Base-by-base conservation (phyloP, 805 yeast genomes). In the Yarrowia sp. region DNA sequence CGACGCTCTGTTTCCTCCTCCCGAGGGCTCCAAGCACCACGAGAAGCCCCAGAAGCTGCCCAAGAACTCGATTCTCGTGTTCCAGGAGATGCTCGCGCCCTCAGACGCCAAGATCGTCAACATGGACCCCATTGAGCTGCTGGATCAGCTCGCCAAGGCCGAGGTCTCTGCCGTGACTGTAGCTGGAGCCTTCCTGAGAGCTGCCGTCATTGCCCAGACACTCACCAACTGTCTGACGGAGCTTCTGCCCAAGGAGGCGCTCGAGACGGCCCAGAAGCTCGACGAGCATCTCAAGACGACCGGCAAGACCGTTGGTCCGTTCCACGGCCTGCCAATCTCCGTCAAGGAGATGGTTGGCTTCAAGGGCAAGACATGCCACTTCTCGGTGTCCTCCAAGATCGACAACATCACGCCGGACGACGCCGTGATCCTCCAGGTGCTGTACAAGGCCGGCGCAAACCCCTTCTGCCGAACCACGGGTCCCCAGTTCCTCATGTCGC, bases 401-500 rank as follows among this genome's bases (percentile, higher is more conserved):
- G 10, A 38, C 16, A 38, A 21, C 14, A 7, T 13, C 18, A 38
- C 42, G 5, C 42, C 42, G 0, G 42, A 38, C 18, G 25, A 38
- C 2, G 42, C 42, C 0, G 7, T 38, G 18, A 38, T 38, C 10
- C 42, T 38, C 25, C 19, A 38, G n/a, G 25, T 21, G 6, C 42
- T 38, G 10, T 21, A 21, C 25, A 38, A 38, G 25, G 42, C 42
- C 42, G 42, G 42, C 19, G 42, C 42, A 0, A 38, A 38, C 25
- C 42, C 42, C 16, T 13, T 2, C 4, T 38, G 42, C 14, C 42
- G 42, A 38, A 38, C 25, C 4, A 36, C 42, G 3, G 42, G 42
- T 21, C 42, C 42, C 42, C 42, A 38, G 25, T 38, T 38, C 21
- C 42, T 38, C 42, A 38, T 38, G 42, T 38, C 42, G 42, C 42